Conservation (phyloP, 805 yeast species). For the Candida methanosorbosa region DNA sequence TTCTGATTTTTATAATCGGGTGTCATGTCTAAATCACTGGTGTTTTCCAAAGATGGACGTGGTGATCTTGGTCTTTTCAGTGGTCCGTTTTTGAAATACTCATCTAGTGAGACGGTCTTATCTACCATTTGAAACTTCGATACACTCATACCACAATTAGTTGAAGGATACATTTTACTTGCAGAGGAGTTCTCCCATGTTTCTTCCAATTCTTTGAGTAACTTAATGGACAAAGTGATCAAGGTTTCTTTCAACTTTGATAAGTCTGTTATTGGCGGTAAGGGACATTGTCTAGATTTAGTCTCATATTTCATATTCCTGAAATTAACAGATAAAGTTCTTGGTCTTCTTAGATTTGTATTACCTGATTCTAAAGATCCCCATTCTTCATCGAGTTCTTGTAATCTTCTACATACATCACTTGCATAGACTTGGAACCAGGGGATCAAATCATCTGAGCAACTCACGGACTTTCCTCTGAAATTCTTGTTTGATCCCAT, state of each 20-base stretch:
- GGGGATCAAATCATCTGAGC: slow-evolving; percentile 46
- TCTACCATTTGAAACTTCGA: slow-evolving; percentile 43
- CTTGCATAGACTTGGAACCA: slow-evolving; percentile 85
- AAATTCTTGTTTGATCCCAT: slow-evolving; percentile 89
- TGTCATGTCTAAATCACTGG: too few relatives aligned
- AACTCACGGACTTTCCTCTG: slow-evolving; percentile 42
- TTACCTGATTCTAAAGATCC: slow-evolving; percentile 7
- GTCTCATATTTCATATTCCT: slow-evolving; percentile 15
- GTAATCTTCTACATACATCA: slow-evolving; percentile 62
- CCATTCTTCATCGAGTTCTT: slow-evolving; percentile 67
- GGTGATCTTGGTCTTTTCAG: too few relatives aligned
- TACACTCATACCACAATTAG: slow-evolving; percentile 40
- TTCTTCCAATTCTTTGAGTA: slow-evolving; percentile 15
- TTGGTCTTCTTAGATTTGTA: slow-evolving; percentile 38
- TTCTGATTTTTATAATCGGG: too few relatives aligned
- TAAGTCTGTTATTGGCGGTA: slow-evolving; percentile 28
- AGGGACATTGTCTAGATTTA: slow-evolving; percentile 33
- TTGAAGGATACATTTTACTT: slow-evolving; percentile 35
- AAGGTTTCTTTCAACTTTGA: slow-evolving; percentile 26
- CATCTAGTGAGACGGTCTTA: slow-evolving; percentile 16
- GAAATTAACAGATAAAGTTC: slow-evolving; percentile 37
- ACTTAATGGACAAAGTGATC: slow-evolving; percentile 9
- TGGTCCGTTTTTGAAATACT: slow-evolving; percentile 6
- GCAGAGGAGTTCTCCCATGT: slow-evolving; percentile 16
- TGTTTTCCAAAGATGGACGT: too few relatives aligned